These are phyloP conservation scores for Entomortierella parvispora DNA, from an alignment of 192 early-diverging fungal genomes.

Conservation along the genomic window DNA sequence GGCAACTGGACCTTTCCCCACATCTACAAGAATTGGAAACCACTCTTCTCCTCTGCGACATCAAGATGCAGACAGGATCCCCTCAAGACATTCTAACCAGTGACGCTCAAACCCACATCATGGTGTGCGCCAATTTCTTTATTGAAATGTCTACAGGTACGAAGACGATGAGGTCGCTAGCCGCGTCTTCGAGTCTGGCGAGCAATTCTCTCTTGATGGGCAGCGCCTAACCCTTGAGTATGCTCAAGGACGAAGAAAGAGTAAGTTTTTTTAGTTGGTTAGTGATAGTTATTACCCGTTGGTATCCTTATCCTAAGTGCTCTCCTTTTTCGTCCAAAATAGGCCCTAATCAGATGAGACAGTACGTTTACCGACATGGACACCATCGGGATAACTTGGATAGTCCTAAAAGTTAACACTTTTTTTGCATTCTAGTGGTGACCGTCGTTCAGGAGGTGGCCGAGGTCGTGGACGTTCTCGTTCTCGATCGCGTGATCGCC, in stretches of 20 bases:
- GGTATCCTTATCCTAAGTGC: no score
- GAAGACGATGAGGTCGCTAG: conserved; percentile 5
- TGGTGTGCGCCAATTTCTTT: not conserved
- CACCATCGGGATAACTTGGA: no score
- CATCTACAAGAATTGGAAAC: no score
- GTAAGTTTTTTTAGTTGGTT: not conserved
- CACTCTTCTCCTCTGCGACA: no score
- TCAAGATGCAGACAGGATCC: not conserved
- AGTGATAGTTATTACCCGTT: no score
- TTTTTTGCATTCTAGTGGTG: no score
- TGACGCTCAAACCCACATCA: not conserved
- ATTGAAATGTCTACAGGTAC: conserved; percentile 3
- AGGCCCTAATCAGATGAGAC: conserved; percentile 22
- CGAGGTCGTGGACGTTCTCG: no score
- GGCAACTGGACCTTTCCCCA: no score
- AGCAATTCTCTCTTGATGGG: conserved; percentile 4
- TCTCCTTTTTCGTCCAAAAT: no score
- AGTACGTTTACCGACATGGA: not conserved
- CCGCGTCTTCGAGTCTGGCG: conserved; percentile 8
- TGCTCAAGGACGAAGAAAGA: conserved; percentile 15
- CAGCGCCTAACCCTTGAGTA: conserved; percentile 1
- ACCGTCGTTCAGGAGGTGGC: no score
- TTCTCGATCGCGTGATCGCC: no score
- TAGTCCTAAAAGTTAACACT: no score
- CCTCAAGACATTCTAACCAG: not conserved